Percentiles rank a stretch among this genome's conserved stretches.
These are phyloP conservation scores for Pyrenophora graminea DNA, from an alignment of 2,329 filamentous ascomycete species.

Conservation along the genomic window DNA sequence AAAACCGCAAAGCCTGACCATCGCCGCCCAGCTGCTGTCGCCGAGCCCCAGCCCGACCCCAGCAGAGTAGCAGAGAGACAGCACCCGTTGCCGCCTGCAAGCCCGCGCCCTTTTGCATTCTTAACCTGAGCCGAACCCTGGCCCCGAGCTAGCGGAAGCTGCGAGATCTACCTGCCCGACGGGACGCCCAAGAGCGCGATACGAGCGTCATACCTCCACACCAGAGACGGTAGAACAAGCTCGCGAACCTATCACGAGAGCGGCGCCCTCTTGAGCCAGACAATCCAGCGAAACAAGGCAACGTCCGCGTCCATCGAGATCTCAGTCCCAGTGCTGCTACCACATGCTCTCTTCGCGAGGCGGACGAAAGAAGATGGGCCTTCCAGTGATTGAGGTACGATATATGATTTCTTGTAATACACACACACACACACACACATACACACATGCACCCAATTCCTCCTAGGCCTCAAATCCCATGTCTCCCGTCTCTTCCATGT, in stretches of 20 bases:
- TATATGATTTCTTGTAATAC: constrained; percentile 4
- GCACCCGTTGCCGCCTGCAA: background rate
- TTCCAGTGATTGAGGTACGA: constrained; percentile 43
- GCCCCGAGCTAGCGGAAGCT: constrained; percentile 17
- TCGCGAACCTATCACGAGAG: constrained; percentile 24
- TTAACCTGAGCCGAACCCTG: constrained; percentile 2
- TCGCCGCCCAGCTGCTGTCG: background rate
- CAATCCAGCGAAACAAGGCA: background rate
- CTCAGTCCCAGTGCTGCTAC: background rate
- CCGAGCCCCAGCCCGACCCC: background rate
- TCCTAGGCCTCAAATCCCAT: no score
- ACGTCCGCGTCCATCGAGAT: constrained; percentile 6
- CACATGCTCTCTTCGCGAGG: constrained; percentile 22
- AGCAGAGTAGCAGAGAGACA: background rate
- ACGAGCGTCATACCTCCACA: constrained; percentile 35
- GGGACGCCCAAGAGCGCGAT: constrained; percentile 23
- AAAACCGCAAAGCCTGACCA: background rate
- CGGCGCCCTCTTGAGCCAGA: background rate
- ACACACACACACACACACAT: no score
- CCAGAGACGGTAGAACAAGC: constrained; percentile 14
- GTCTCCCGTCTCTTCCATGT: no score
- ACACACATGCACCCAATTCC: no score
- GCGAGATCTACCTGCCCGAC: constrained; percentile 27
- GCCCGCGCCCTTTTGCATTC: background rate
- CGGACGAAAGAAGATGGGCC: constrained; percentile 32